These are phyloP conservation scores for Suhomyces faveliae DNA, from an alignment of 805 yeast species.

Conservation along the genomic window DNA sequence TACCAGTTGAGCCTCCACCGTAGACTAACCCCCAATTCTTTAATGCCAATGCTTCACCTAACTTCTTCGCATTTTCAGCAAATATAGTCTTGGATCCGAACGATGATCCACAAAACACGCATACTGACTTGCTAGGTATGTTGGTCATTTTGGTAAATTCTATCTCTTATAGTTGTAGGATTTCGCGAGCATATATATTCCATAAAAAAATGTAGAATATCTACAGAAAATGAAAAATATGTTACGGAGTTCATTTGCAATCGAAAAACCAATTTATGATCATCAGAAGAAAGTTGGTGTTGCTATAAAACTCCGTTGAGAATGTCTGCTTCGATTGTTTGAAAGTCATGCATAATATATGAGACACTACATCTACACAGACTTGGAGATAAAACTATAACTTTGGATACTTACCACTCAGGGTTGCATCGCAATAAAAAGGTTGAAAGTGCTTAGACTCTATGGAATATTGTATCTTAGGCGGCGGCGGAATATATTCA, in stretches of 20 bases:
- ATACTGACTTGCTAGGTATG: conserved; percentile 47
- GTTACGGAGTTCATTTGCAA: not conserved
- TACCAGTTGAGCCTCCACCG: conserved; percentile 87
- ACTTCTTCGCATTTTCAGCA: conserved; percentile 51
- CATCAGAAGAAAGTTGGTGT: not conserved
- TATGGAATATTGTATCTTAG: not conserved
- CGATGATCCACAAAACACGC: conserved; percentile 87
- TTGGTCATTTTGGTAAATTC: conserved; percentile 18
- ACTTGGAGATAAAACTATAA: not conserved
- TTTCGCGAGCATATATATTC: not conserved
- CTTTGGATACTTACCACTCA: too few relatives aligned
- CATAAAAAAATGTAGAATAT: not conserved
- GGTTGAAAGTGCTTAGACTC: not conserved
- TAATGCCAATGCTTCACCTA: conserved; percentile 59
- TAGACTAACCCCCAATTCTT: conserved; percentile 74
- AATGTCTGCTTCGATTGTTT: too few relatives aligned
- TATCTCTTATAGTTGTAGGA: not conserved
- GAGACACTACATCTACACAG: not conserved
- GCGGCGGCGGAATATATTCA: not conserved
- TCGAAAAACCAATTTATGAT: not conserved
- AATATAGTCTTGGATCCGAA: conserved; percentile 56
- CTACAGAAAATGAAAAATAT: not conserved
- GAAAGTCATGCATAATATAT: too few relatives aligned
- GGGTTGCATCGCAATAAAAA: not conserved
- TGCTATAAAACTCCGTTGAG: not conserved